phyloP scores from a whole-genome alignment of 371 early-diverging fungal genomes.

The Nosema muscidifuracis region DNA sequence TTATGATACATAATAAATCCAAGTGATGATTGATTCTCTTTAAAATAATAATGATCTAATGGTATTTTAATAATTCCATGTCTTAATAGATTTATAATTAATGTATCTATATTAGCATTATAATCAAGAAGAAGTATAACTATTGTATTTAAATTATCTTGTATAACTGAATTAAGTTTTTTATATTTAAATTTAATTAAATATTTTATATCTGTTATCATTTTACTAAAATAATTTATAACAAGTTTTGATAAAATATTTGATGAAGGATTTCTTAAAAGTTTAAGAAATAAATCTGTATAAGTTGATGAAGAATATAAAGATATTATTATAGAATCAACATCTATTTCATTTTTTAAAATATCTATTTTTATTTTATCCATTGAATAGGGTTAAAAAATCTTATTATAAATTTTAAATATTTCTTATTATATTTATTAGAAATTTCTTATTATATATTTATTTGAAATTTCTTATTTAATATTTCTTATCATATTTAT shows the following conservation, averaged over 20 bases:
- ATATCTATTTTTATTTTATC: too few species aligned
- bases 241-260: neutral
- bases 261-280: neutral
- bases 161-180: constrained; percentile 10
- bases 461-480: too few species aligned
- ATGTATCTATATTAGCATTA: constrained; percentile 16
- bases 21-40: neutral
- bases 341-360: neutral
- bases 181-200: constrained; percentile 35
- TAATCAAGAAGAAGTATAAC: constrained; percentile 22
- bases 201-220: constrained; percentile 11
- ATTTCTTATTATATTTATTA: too few species aligned
- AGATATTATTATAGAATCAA: neutral
- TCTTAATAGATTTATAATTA: constrained; percentile 33
- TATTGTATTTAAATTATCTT: constrained; percentile 4
- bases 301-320: neutral
- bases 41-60: constrained; percentile 17
- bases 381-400: too few species aligned
- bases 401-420: too few species aligned
- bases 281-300: neutral
- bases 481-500: too few species aligned
- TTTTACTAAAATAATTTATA: neutral
- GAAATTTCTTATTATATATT: too few species aligned
- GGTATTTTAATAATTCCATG: neutral
- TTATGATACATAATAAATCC: constrained; percentile 10